These are phyloP conservation scores for Paraphaeosphaeria minitans DNA, from an alignment of 2,329 filamentous ascomycete genomes.

Conservation along the genomic window DNA sequence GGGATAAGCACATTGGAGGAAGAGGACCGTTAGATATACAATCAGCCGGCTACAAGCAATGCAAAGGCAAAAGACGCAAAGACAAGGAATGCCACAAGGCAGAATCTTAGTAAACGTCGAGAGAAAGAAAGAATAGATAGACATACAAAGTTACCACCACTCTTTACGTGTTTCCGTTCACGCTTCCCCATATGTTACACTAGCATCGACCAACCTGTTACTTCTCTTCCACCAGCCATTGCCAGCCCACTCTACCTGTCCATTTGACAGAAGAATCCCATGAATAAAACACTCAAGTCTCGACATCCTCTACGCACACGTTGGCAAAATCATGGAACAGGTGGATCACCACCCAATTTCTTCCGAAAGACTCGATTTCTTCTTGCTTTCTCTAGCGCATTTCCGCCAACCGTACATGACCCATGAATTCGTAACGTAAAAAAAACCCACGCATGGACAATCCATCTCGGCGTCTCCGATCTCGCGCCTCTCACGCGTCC, in stretches of 20 bases:
- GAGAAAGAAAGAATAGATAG: too few species aligned
- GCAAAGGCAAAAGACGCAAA: not conserved
- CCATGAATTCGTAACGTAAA: slow-evolving; percentile 3
- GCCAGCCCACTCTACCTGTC: too few species aligned
- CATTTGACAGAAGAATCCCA: not conserved
- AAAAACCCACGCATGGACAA: not conserved
- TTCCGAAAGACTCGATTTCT: not conserved
- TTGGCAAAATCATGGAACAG: not conserved
- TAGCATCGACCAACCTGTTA: too few species aligned
- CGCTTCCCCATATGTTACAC: too few species aligned
- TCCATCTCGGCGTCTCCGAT: not conserved
- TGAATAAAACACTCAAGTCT: not conserved
- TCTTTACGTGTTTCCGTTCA: too few species aligned
- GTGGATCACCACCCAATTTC: not conserved
- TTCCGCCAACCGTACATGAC: not conserved
- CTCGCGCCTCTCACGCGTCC: not conserved
- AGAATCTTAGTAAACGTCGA: too few species aligned
- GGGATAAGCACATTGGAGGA: not conserved
- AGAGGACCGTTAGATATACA: not conserved
- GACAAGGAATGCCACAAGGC: too few species aligned
- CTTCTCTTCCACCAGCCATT: too few species aligned
- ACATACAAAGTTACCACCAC: too few species aligned
- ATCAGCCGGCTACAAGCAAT: not conserved
- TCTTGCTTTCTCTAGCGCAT: not conserved
- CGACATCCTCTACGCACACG: not conserved